Percentiles rank a stretch among this genome's conserved stretches.
These are phyloP conservation scores for Microsporum canis DNA, from an alignment of 2,329 filamentous ascomycete genomes.

Conservation along the genomic window DNA sequence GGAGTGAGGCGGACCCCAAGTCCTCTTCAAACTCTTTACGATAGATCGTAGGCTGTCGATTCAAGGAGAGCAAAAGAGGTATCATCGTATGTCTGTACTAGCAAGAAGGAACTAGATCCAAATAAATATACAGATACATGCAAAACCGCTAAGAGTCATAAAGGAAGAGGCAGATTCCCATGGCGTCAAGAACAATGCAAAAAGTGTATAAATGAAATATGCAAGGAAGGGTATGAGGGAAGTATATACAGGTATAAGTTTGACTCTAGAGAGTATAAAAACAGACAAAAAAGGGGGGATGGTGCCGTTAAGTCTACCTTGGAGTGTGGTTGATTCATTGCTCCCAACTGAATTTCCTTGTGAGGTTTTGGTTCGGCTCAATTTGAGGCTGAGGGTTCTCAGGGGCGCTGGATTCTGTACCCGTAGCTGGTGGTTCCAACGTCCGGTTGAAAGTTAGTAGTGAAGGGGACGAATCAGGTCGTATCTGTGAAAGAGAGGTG, in stretches of 20 bases:
- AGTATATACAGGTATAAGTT: not conserved
- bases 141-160: not conserved
- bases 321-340: slow-evolving; percentile 1
- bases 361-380: not conserved
- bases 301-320: not conserved
- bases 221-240: not conserved
- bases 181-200: not conserved
- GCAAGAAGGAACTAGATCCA: not conserved
- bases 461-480: not conserved
- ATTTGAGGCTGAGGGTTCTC: not conserved
- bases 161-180: not conserved
- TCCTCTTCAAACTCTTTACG: no score
- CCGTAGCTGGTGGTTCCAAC: not conserved
- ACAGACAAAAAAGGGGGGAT: not conserved
- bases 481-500: slow-evolving; percentile 1
- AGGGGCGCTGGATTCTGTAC: no score
- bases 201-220: not conserved
- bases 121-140: not conserved
- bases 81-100: not conserved
- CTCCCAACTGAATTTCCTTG: slow-evolving; percentile 13
- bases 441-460: not conserved
- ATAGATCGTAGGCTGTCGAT: not conserved
- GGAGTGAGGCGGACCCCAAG: no score
- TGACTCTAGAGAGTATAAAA: not conserved
- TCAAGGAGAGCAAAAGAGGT: not conserved